These are phyloP conservation scores for Paramecium tetraurelia DNA, from an alignment of 73 alveolate species.

Conservation along the genomic window DNA sequence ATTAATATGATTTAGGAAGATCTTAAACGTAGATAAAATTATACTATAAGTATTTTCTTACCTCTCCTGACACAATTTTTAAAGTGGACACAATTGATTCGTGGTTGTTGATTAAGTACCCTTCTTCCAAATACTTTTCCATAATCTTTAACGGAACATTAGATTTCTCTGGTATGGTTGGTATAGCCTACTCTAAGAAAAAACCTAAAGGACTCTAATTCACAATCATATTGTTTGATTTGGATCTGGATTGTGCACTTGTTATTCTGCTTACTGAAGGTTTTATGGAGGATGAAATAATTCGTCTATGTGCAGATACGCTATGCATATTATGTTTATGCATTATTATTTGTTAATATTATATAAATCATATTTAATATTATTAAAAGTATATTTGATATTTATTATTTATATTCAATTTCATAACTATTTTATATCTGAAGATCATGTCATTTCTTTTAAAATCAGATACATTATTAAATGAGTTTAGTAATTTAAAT, in stretches of 20 bases:
- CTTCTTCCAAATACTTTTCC: not conserved
- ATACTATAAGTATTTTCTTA: not conserved
- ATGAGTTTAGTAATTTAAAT: too few relatives aligned
- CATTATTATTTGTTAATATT: not conserved
- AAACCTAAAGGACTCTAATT: not conserved
- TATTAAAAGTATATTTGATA: too few relatives aligned
- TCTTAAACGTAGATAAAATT: not conserved
- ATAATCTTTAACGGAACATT: not conserved
- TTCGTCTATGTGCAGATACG: not conserved
- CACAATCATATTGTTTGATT: not conserved
- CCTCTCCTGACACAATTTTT: not conserved
- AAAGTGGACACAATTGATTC: not conserved
- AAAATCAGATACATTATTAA: too few relatives aligned
- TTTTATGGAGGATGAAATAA: not conserved
- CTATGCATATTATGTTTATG: not conserved
- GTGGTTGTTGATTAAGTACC: not conserved
- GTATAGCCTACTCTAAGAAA: not conserved
- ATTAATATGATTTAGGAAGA: not conserved
- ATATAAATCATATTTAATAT: too few relatives aligned
- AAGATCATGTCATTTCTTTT: too few relatives aligned
- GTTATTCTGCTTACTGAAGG: constrained; percentile 1
- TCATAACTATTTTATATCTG: too few relatives aligned
- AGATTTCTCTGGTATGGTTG: not conserved
- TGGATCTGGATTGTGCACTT: not conserved
- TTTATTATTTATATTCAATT: too few relatives aligned